Base-by-base conservation (phyloP, 2,329 filamentous ascomycete species). In the Alternaria arbusti region DNA sequence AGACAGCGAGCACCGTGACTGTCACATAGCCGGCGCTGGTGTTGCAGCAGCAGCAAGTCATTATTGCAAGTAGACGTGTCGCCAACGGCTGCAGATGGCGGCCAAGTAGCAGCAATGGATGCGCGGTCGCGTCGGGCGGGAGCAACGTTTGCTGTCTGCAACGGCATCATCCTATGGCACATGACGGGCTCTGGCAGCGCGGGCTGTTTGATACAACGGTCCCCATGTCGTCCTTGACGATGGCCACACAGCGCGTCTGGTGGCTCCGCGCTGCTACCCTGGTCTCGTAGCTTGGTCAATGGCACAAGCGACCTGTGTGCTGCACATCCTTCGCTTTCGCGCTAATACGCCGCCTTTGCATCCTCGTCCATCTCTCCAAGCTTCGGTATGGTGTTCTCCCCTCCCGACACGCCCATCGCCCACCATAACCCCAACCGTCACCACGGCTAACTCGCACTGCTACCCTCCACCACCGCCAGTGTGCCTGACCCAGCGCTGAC, bases 221-320 rank as follows among this genome's bases (percentile, higher is more conserved):
- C 59, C 36, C 67, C 62, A 58, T 63, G 65, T 63, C 62, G 63
- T 65, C 56, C 49, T 52, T n/a, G 49, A 23, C 49, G 20, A 52
- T 52, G 49, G 49, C 55, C 45, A 70, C 74, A 73, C 69, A 65
- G 71, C 68, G 69, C 73, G 65, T 63, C 45, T 63, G 52, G 54
- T 49, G 66, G 63, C 66, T 57, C 54, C 52, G 32, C 52, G 32
- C 26, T 49, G 26, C 57, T 54, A 45, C 69, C 74, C 69, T 59
- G 51, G 57, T 64, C 65, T 68, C 63, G 73, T 26, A 67, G 60
- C 56, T 69, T 72, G 73, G 69, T 68, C 13, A 11, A 51, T 60
- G 66, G 71, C 74, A 71, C 69, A 72, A 75, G 72, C 71, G 72
- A 74, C 49, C 45, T 36, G 57, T 51, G 59, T 58, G 67, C 59